These are phyloP conservation scores for Ziziphus jujuba DNA, from an alignment of 306 rosid genomes.

Conservation along the genomic window DNA sequence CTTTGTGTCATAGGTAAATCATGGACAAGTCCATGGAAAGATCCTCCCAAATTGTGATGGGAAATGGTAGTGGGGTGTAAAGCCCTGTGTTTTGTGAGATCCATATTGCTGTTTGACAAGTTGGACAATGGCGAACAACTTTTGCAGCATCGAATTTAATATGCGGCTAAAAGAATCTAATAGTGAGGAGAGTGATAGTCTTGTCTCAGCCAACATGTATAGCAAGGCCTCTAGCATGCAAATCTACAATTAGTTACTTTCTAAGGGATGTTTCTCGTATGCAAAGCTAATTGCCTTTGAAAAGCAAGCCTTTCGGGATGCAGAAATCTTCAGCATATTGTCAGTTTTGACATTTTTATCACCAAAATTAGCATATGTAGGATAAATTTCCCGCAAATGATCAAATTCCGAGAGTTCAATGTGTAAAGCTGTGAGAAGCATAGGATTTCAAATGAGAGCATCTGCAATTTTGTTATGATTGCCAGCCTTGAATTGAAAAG, in stretches of 20 bases:
- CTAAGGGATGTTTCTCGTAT: neutral
- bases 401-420: too few relatives aligned
- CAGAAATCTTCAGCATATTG: too few relatives aligned
- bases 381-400: too few relatives aligned
- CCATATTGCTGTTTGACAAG: neutral
- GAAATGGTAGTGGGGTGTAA: neutral
- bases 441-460: too few relatives aligned
- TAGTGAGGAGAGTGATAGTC: neutral
- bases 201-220: neutral
- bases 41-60: neutral
- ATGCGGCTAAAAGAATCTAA: neutral
- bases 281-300: neutral
- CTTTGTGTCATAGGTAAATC: too few relatives aligned
- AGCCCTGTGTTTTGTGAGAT: neutral
- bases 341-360: too few relatives aligned
- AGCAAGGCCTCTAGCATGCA: neutral
- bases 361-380: too few relatives aligned
- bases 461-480: too few relatives aligned
- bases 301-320: too few relatives aligned
- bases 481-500: too few relatives aligned
- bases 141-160: neutral
- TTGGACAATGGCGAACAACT: neutral
- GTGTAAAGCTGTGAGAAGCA: too few relatives aligned
- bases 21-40: too few relatives aligned
- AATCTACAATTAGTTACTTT: neutral